These are phyloP conservation scores for Lipomyces oligophaga DNA, from an alignment of 805 yeast species.

Conservation along the genomic window DNA sequence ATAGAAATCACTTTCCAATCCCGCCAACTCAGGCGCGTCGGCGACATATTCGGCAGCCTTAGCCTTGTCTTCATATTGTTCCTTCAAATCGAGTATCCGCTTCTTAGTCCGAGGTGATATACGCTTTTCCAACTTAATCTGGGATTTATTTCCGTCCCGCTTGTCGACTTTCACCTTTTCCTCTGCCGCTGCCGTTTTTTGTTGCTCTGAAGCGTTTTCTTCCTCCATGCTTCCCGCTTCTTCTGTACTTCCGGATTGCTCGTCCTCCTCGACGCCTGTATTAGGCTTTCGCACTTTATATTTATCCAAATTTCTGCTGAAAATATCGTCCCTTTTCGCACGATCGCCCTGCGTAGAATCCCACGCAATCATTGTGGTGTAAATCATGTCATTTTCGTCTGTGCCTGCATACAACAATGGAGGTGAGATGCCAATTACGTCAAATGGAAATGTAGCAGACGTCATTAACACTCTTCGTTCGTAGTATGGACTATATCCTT, in stretches of 20 bases:
- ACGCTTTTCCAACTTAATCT: constrained; percentile 8
- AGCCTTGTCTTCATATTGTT: constrained; percentile 1
- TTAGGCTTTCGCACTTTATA: constrained; percentile 7
- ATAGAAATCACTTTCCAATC: constrained; percentile 23
- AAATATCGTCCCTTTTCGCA: constrained; percentile 16
- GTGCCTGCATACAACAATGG: constrained; percentile 22
- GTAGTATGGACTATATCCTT: constrained; percentile 25
- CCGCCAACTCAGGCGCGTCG: constrained; percentile 17
- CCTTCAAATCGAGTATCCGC: constrained; percentile 6
- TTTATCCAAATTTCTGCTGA: constrained; percentile 2
- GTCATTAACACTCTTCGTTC: constrained; percentile 26
- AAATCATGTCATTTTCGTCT: constrained; percentile 19
- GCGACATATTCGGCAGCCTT: constrained; percentile 1
- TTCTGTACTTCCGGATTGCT: not conserved
- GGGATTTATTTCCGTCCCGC: constrained; percentile 2
- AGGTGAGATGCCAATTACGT: constrained; percentile 25
- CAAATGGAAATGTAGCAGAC: constrained; percentile 23
- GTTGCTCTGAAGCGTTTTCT: not conserved
- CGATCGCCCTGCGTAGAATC: constrained; percentile 23
- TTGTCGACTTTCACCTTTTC: constrained; percentile 14
- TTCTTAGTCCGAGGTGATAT: constrained; percentile 5
- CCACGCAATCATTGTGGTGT: constrained; percentile 21
- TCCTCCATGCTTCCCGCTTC: constrained; percentile 1
- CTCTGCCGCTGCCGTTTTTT: not conserved
- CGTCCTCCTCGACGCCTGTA: not conserved